Conservation (phyloP, 1,139 yeast genomes). For the Yamadazyma atlantica region DNA sequence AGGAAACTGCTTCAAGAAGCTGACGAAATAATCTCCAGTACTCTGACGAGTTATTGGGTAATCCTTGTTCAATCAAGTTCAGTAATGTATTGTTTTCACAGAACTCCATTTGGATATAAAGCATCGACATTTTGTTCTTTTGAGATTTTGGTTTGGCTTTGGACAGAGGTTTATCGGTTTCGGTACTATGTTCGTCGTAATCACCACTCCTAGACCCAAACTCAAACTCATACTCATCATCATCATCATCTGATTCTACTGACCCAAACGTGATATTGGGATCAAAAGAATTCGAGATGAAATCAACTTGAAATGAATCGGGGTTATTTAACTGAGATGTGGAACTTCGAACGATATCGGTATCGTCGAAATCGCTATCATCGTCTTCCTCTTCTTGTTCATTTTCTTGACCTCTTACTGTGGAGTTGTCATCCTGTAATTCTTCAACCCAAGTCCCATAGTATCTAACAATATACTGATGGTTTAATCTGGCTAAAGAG, state of each 20-base stretch:
- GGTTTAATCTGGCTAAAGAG: constrained; percentile 86
- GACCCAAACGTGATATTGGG: constrained; percentile 62
- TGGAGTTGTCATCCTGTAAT: constrained; percentile 24
- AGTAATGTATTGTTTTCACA: constrained; percentile 90
- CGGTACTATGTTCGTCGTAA: constrained; percentile 14
- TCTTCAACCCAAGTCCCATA: constrained; percentile 98
- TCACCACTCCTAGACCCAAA: constrained; percentile 22
- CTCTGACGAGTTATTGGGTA: constrained; percentile 71
- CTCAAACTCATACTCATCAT: constrained; percentile 24
- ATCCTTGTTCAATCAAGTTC: constrained; percentile 78
- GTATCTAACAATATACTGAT: constrained; percentile 92
- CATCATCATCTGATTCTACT: constrained; percentile 32
- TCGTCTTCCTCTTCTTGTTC: constrained; percentile 19
- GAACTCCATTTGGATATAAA: constrained; percentile 95
- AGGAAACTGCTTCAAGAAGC: constrained; percentile 83
- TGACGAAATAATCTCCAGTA: constrained; percentile 91
- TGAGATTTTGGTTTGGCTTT: constrained; percentile 1
- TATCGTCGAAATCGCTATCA: constrained; percentile 21
- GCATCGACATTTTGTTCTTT: constrained; percentile 37
- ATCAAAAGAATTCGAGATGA: constrained; percentile 63
- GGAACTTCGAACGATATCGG: constrained; percentile 20
- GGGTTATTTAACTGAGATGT: constrained; percentile 30
- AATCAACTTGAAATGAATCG: constrained; percentile 54
- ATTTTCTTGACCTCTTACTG: not conserved
- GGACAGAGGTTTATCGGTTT: constrained; percentile 16